Base-by-base conservation (phyloP, 306 rosid genomes). In the Gynostemma pentaphyllum region DNA sequence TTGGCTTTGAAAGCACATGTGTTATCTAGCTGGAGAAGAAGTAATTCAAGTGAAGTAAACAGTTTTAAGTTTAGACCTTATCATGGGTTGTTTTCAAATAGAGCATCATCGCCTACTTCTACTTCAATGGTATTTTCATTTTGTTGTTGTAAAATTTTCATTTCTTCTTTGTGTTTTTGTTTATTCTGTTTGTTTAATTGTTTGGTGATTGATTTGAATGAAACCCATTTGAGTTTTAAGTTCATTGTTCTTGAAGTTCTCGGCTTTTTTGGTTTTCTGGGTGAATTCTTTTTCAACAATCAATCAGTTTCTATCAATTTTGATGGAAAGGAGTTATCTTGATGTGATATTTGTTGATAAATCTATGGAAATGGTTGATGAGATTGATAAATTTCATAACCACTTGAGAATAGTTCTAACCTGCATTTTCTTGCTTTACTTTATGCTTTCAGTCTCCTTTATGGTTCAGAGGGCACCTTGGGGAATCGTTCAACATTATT, bases 361-460 rank as follows among this genome's bases (percentile, higher is more conserved):
- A 37, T 36, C 11, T 36, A 24, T 59, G 46, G 47, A 34, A 57
- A 36, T 59, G 64, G 9, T 2, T 12, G 27, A 5, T 57, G 66
- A n/a, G n/a, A n/a, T n/a, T n/a, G n/a, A n/a, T n/a, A n/a, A n/a
- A n/a, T n/a, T n/a, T n/a, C n/a, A n/a, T n/a, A n/a, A n/a, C n/a
- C n/a, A n/a, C n/a, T n/a, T n/a, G n/a, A n/a, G n/a, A n/a, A n/a
- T n/a, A n/a, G n/a, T n/a, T n/a, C n/a, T 19, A 51, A 55, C 27
- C 54, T 69, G 18, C 74, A 73, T 64, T 37, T 57, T 10, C 54
- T 55, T 51, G 28, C 19, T 21, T 16, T 7, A 48, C 3, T 44
- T 60, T 26, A 63, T 72, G 15, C 59, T 74, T 74, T 55, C 88
- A 92, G 99, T 76, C 69, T 70, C 78, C 83, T 64, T 67, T 78